Base-by-base conservation (phyloP, 805 yeast genomes). In the Saccharomycopsis selenospora region DNA sequence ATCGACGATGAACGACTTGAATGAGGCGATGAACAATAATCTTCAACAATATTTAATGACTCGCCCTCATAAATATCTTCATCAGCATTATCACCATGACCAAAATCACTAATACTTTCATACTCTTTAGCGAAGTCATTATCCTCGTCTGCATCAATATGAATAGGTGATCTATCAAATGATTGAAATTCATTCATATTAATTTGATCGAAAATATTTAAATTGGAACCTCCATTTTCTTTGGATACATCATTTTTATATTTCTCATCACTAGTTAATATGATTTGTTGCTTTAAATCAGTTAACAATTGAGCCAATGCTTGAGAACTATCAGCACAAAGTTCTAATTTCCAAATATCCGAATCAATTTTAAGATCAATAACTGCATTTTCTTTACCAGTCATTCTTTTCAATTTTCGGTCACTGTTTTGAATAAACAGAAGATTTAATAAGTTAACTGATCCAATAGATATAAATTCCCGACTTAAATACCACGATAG, bases 281-380 rank as follows among this genome's bases (percentile, higher is more conserved):
- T 63, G 1, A 85, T 63, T 0, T 90, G 89, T 11, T 77, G 77
- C 56, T 84, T 85, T 56, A 90, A 67, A 57, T 88, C 95, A 51
- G 77, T 80, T 7, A 82, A 54, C 6, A 85, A 57, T 53, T 84
- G 95, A 2, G 79, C 52, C 38, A 90, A 62, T 10, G 91, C 77
- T 57, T 86, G 83, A 0, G 80, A 72, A 0, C 96, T 87, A 60
- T 90, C 98, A 1, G 96, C 91, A 66, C 96, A 89, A 2, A 82
- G 50, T 23, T 79, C 80, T 1, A 82, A 42, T 18, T 66, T 68
- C 13, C 74, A 60, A 14, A 66, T 66, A 48, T 78, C 85, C 4
- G 77, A 54, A 45, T 70, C 71, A 7, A 80, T 58, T 42, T 73
- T 74, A 26, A 80, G 41, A 43, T 72, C 77, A 2, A 75, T 47